phyloP scores from a whole-genome alignment of 2,329 filamentous ascomycete species.

The Sporothrix protearum region DNA sequence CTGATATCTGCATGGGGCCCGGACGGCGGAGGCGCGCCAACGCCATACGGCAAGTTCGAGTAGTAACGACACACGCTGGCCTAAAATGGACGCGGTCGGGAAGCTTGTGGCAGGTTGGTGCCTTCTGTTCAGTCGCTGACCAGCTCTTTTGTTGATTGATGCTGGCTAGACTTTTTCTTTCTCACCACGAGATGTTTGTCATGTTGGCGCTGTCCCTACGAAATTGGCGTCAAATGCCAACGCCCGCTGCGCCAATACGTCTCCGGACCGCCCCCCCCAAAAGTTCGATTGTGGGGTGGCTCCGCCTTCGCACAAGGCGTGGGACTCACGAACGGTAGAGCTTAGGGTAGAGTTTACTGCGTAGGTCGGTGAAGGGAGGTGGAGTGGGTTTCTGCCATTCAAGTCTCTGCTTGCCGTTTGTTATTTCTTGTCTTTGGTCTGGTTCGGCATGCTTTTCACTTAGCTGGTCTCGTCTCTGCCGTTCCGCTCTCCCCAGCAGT shows the following conservation, averaged over 20 bases:
- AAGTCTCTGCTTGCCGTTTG: neutral
- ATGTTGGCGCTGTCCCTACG: neutral
- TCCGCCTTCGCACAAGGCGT: too few relatives aligned
- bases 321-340: too few relatives aligned
- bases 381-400: neutral
- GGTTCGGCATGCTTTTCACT: too few relatives aligned
- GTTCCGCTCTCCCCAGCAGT: neutral
- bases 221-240: neutral
- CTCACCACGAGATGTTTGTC: neutral
- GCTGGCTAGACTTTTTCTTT: neutral
- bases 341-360: too few relatives aligned
- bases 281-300: neutral
- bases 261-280: neutral
- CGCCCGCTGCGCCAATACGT: neutral
- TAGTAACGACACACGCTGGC: neutral
- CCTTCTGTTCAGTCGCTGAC: too few relatives aligned
- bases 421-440: neutral
- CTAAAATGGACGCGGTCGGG: neutral
- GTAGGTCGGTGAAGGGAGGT: neutral
- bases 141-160: too few relatives aligned
- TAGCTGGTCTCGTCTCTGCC: neutral
- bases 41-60: conserved; percentile 6
- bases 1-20: conserved; percentile 1
- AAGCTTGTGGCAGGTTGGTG: neutral
- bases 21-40: neutral